Base-by-base conservation (phyloP, 306 rosid species). In the Geum urbanum region DNA sequence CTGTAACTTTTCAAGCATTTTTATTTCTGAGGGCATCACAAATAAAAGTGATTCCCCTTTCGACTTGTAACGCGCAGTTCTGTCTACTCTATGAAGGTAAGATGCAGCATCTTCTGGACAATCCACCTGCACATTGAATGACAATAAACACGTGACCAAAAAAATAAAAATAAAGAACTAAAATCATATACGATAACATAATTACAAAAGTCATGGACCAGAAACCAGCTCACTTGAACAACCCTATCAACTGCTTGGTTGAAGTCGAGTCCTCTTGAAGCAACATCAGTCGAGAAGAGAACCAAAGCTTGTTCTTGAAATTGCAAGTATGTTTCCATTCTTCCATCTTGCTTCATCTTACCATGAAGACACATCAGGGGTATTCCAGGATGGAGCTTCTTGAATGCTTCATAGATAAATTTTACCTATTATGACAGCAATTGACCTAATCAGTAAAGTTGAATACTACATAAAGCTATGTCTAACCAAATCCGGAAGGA, bases 251-350 rank as follows among this genome's bases (percentile, higher is more conserved):
- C 96, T 51, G 89, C 97, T 81, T 82, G 84, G 61, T 94, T 84
- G 83, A 94, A 94, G 86, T 94, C 98, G 81, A 94, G 98, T 66
- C 98, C 98, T 77, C 98, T 90, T 24, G 97, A 83, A 9, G 96
- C 95, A 72, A 94, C 90, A 77, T 94, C 98, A 13, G 98, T 90
- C 20, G 90, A 81, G 76, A 94, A 87, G 76, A 94, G 98, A 63
- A 91, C 90, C 3, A 91, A 85, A 15, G 82, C 90, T 72, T 77
- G 72, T 80, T 90, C 96, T 87, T 90, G 86, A 65, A 90, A 94
- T 63, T 84, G 87, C 1, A 89, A 73, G 71, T 85, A 88, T 58
- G 89, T 85, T 27, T 85, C 96, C 90, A 90, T 84, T 78, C 97
- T 84, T 70, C 79, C 88, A 54, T 83, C 92, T 80, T 85, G 96